Percentiles rank a stretch among this genome's conserved stretches.
Evolutionary conservation across 768 basidiomycete genomes (phyloP).

Genomic region (Mycena alexandri): DNA sequence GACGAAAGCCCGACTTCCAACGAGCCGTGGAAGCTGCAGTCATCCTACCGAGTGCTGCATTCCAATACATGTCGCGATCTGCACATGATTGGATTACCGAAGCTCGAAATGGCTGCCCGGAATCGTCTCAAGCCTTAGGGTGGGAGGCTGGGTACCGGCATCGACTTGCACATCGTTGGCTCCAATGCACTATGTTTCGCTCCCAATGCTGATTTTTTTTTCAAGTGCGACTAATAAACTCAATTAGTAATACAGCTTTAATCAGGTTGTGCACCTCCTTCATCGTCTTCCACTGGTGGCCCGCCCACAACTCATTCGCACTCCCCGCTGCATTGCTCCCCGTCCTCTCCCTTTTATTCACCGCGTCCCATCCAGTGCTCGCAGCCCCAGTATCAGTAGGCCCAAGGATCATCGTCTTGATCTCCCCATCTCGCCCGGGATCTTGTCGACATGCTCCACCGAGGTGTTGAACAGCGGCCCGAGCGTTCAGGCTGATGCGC

Average conservation of each 20-base stretch:
- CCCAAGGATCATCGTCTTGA: slow-evolving; percentile 9
- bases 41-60: not conserved
- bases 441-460: slow-evolving; percentile 32
- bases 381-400: slow-evolving; percentile 31
- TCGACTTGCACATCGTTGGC: too few relatives aligned
- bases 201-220: too few relatives aligned
- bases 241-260: too few relatives aligned
- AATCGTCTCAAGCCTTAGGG: not conserved
- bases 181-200: too few relatives aligned
- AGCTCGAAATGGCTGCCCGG: slow-evolving; percentile 2
- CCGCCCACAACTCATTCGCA: too few relatives aligned
- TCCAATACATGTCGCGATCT: not conserved
- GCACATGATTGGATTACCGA: not conserved
- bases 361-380: slow-evolving; percentile 37
- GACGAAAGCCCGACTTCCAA: not conserved
- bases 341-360: slow-evolving; percentile 19
- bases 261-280: slow-evolving; percentile 21
- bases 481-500: slow-evolving; percentile 42
- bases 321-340: slow-evolving; percentile 16
- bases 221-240: too few relatives aligned
- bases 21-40: not conserved
- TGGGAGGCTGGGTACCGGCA: too few relatives aligned
- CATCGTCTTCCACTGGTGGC: slow-evolving; percentile 38
- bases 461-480: slow-evolving; percentile 40
- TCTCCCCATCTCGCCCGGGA: slow-evolving; percentile 13